A percentile compares a stretch with the other conserved stretches of the same genome.
phyloP scores from a whole-genome alignment of 169 alveolate genomes.

The Plasmodium coatneyi region DNA sequence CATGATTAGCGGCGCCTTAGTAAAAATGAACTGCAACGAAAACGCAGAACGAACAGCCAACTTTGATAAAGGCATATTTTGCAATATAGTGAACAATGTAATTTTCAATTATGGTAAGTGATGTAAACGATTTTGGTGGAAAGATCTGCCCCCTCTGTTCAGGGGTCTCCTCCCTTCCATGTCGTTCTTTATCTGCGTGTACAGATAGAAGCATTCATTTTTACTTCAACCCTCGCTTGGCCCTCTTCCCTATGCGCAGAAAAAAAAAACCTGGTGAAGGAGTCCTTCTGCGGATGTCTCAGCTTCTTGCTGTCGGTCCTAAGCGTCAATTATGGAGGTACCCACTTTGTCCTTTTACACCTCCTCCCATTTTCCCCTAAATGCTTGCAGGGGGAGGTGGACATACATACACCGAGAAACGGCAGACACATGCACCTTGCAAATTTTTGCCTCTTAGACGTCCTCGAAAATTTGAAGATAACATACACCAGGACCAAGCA shows the following conservation, averaged over 20 bases:
- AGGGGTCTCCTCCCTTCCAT: background rate
- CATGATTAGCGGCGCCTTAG: conserved; percentile 1
- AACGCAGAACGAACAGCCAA: background rate
- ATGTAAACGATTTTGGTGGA: background rate
- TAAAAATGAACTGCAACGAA: background rate
- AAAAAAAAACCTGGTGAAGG: background rate
- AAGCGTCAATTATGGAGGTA: conserved; percentile 22
- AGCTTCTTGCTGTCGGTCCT: conserved; percentile 21
- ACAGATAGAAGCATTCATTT: background rate
- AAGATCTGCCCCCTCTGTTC: background rate
- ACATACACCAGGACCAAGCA: conserved; percentile 37
- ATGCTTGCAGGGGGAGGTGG: background rate
- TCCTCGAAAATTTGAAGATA: conserved; percentile 11
- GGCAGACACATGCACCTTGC: background rate
- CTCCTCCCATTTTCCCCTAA: background rate
- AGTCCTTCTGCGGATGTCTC: conserved; percentile 21
- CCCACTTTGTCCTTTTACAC: background rate
- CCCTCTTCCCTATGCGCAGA: conserved; percentile 14
- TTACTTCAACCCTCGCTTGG: background rate
- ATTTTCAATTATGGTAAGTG: conserved; percentile 17
- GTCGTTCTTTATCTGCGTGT: background rate
- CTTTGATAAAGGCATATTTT: conserved; percentile 16
- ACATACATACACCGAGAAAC: background rate
- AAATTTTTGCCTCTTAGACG: conserved; percentile 23
- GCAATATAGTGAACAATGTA: conserved; percentile 16